Conservation (phyloP, 2,329 filamentous ascomycete species). For the Aspergillus oerlinghausenensis region DNA sequence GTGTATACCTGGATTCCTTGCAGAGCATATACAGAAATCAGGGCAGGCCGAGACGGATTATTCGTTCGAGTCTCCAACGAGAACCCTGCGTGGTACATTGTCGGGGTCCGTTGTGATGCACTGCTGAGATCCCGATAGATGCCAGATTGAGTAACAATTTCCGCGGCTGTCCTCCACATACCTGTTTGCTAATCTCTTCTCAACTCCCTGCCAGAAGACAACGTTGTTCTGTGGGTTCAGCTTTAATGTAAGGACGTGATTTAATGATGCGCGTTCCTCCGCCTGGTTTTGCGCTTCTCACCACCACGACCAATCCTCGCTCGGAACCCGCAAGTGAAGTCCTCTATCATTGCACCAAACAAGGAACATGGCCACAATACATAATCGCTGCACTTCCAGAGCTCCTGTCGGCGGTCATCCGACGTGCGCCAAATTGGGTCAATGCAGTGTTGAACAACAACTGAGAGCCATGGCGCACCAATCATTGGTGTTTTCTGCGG, state of each 20-base stretch:
- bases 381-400: neutral
- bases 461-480: no score
- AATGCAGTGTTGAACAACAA: constrained; percentile 38
- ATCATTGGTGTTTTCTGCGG: no score
- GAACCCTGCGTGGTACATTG: neutral
- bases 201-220: neutral
- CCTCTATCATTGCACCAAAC: neutral
- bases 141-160: neutral
- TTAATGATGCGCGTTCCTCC: neutral
- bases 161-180: neutral
- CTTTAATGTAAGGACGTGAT: neutral
- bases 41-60: neutral
- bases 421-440: constrained; percentile 49
- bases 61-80: neutral
- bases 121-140: neutral
- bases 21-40: neutral
- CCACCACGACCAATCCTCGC: neutral
- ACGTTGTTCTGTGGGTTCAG: neutral
- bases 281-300: neutral
- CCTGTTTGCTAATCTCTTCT: neutral
- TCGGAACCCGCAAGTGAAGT: neutral
- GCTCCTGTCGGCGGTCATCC: neutral
- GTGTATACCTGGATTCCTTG: neutral
- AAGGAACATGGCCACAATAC: neutral
- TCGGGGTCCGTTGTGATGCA: neutral